Evolutionary conservation across 2,329 filamentous ascomycete species (phyloP), one percentile per base, ranked within the genome.

Genomic region (Coniochaeta ligniaria): DNA sequence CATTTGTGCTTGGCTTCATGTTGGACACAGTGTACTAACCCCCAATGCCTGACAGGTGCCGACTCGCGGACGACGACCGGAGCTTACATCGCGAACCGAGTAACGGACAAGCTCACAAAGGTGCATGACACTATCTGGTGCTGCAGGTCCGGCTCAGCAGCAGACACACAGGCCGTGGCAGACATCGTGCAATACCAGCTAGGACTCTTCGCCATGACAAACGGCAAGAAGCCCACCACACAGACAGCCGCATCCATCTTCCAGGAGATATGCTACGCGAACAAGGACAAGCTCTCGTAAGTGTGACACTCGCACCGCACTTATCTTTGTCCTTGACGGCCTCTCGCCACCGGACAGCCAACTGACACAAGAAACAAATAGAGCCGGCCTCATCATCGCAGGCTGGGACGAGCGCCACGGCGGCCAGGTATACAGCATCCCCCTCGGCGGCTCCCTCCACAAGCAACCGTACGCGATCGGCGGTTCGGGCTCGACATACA

Each of bases 101-200:
- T 99, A 66, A 99, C 95, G 66, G 95, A 99, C 84, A 99, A 99
- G 83, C 87, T 99, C 74, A 99, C 95, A 71, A 90, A 93, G 81
- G 94, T 99, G 63, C 91, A 96, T 79, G 95, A 99, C 77, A 98
- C 94, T 62, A 98, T 99, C 78, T 99, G 95, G 95, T 99, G 95
- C 81, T 99, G 95, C 81, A 89, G 95, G 71, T 98, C 95, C 63
- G 95, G 95, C 58, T 99, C 95, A 28, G 95, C 95, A 35, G 95
- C 95, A 67, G 95, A 99, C 73, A 99, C 95, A 62, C 95, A 99
- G 78, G 95, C 95, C 57, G 92, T 99, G 57, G 95, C 95, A 62
- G 95, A 99, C 72, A 97, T 99, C 70, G 95, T 99, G 47, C 91
- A 96, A 73, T 97, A 98, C 76, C 91, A 99, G 75, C 84, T 99